Evolutionary conservation across 2,329 filamentous ascomycete genomes (phyloP).

Genomic region (Lachnellula arida): DNA sequence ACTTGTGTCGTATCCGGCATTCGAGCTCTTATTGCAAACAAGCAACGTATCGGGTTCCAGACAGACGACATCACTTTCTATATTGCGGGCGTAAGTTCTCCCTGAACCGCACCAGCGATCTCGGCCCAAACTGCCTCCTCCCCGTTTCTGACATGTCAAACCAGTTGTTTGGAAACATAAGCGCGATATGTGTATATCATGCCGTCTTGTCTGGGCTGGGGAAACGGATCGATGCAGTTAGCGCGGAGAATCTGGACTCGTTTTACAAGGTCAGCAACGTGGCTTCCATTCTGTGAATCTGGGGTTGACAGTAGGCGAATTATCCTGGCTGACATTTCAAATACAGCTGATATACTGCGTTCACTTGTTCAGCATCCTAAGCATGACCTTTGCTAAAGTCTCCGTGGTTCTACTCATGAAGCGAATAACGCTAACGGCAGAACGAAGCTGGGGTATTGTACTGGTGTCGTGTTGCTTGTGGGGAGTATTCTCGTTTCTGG

Average conservation of each 20-base stretch:
- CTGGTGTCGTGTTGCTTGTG: not conserved
- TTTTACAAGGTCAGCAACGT: constrained; percentile 6
- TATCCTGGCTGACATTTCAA: not conserved
- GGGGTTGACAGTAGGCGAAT: not conserved
- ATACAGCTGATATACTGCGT: constrained; percentile 2
- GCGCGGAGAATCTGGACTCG: not conserved
- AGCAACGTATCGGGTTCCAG: constrained; percentile 3
- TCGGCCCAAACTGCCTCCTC: too few relatives aligned
- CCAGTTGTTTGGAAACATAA: not conserved
- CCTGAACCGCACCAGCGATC: not conserved
- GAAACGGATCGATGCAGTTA: not conserved
- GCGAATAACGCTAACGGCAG: constrained; percentile 3
- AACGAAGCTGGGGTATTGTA: not conserved
- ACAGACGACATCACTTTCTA: constrained; percentile 5
- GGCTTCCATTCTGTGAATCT: not conserved
- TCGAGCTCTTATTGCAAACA: not conserved
- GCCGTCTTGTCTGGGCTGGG: constrained; percentile 8
- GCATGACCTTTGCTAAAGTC: constrained; percentile 2
- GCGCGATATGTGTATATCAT: constrained; percentile 4
- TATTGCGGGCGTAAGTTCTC: not conserved
- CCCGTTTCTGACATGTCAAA: not conserved
- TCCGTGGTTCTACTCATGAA: constrained; percentile 8
- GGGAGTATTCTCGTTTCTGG: constrained; percentile 4
- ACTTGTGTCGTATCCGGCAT: constrained; percentile 3
- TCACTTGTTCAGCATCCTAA: constrained; percentile 5